Base-by-base conservation (phyloP, 495 filamentous ascomycete species). In the Parmelia sp. region DNA sequence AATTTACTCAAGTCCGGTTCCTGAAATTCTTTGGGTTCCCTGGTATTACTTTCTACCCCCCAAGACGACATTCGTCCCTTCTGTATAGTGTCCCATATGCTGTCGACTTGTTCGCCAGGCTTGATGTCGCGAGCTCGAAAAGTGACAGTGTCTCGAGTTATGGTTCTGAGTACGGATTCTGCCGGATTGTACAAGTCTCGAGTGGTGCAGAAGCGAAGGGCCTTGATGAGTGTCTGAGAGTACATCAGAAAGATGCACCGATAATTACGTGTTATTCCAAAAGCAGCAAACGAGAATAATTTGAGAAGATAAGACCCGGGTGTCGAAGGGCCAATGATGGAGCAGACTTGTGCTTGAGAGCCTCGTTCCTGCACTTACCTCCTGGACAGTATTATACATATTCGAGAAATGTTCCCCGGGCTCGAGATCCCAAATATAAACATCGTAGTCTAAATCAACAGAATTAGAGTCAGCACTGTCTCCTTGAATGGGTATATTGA, bases 401-500 rank as follows among this genome's bases (percentile, higher is more conserved):
- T 49, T 29, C 4, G 35, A 57, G 42, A 57, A 70, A 33, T 49
- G 14, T 9, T 71, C 31, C 10, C 75, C 75, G 21, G 80, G 73
- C n/a, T 67, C 70, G 36, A 75, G 74, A 63, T 82, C 77, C 79
- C 80, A 82, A 14, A 84, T 68, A 60, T 77, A 80, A 33, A 84
- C 70, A 66, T 82, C 80, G 62, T 80, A 79, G 64, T 79, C 47
- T 51, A 11, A 25, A 4, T 27, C 12, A 11, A 49, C 27, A 49
- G 19, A 21, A 21, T 47, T n/a, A 47, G n/a, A 23, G n/a, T 51
- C 25, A 51, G 47, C 6, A 6, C 15, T 51, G 47, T 25, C 10
- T 2, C 4, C 10, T 27, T 29, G 5, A 51, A 9, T 5, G 44
- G 7, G 23, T 4, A 5, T 12, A 27, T 15, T 19, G 25, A 51